Conservation (phyloP, 2,329 filamentous ascomycete genomes). For the Nothophoma quercina region DNA sequence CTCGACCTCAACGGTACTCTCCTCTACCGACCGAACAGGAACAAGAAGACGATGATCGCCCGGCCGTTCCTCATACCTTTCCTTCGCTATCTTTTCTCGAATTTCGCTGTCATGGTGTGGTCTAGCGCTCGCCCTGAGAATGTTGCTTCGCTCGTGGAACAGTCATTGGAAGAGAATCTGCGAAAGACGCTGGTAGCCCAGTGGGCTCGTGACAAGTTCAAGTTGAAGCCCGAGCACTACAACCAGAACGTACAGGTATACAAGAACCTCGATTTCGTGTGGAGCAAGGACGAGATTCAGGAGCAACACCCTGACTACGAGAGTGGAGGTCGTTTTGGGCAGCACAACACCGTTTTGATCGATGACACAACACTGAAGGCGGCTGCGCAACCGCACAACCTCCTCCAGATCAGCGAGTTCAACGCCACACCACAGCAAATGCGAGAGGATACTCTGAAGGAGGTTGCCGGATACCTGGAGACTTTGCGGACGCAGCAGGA, state of each 20-base stretch:
- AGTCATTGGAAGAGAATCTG: conserved; percentile 67
- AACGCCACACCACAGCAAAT: conserved; percentile 54
- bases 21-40: conserved; percentile 70
- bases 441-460: conserved; percentile 55
- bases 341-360: conserved; percentile 86
- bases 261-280: conserved; percentile 80
- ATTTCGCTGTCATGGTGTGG: conserved; percentile 87
- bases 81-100: conserved; percentile 74
- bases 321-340: conserved; percentile 67
- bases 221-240: conserved; percentile 71
- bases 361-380: conserved; percentile 88
- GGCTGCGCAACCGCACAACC: conserved; percentile 80
- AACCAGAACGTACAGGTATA: conserved; percentile 80
- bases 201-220: conserved; percentile 82
- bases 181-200: conserved; percentile 67
- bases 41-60: conserved; percentile 62
- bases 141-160: conserved; percentile 70
- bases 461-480: conserved; percentile 63
- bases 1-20: conserved; percentile 95
- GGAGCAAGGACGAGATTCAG: conserved; percentile 62
- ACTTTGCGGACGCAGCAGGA: conserved; percentile 61
- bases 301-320: conserved; percentile 51
- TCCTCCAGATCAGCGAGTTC: conserved; percentile 83
- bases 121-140: conserved; percentile 82
- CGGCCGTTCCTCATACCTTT: conserved; percentile 76